phyloP scores from a whole-genome alignment of 2,329 filamentous ascomycete genomes.

The Penicillium italicum region DNA sequence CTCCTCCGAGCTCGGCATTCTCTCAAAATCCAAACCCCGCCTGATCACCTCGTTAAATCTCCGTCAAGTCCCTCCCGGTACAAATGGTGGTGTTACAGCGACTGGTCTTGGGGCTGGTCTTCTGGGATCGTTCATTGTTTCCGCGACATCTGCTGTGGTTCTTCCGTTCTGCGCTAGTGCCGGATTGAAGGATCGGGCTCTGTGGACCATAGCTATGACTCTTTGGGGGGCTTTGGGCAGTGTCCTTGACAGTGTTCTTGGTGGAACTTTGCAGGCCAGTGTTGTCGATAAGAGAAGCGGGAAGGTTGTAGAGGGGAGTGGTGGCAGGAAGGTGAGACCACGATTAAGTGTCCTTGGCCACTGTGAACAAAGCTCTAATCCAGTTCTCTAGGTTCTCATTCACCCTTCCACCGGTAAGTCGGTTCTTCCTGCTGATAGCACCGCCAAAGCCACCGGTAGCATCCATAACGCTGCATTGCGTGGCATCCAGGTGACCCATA shows the following conservation, averaged over 20 bases:
- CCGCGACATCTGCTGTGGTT: slow-evolving; percentile 64
- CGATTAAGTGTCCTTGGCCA: background rate
- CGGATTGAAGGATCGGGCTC: slow-evolving; percentile 52
- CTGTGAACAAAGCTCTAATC: background rate
- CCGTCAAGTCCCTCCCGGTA: slow-evolving; percentile 78
- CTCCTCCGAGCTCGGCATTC: slow-evolving; percentile 89
- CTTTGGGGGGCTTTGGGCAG: slow-evolving; percentile 75
- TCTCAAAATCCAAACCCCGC: slow-evolving; percentile 70
- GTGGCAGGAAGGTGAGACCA: slow-evolving; percentile 58
- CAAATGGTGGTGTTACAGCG: slow-evolving; percentile 85
- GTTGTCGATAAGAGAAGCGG: slow-evolving; percentile 79
- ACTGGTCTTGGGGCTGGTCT: slow-evolving; percentile 70
- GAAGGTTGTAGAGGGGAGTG: slow-evolving; percentile 83
- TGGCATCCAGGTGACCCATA: slow-evolving; percentile 16
- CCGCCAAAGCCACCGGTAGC: slow-evolving; percentile 17
- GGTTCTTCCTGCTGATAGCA: slow-evolving; percentile 9
- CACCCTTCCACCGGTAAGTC: slow-evolving; percentile 31
- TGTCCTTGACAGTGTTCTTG: slow-evolving; percentile 81
- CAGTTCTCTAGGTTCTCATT: slow-evolving; percentile 32
- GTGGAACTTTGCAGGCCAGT: slow-evolving; percentile 78
- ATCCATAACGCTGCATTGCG: slow-evolving; percentile 30
- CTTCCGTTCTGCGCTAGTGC: slow-evolving; percentile 62
- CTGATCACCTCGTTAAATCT: slow-evolving; percentile 78
- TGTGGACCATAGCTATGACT: slow-evolving; percentile 56
- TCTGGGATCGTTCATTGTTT: slow-evolving; percentile 66